A percentile compares a stretch with the other conserved stretches of the same genome.
phyloP scores from a whole-genome alignment of 116 monocot genomes.

The Trichopus zeylanicus region DNA sequence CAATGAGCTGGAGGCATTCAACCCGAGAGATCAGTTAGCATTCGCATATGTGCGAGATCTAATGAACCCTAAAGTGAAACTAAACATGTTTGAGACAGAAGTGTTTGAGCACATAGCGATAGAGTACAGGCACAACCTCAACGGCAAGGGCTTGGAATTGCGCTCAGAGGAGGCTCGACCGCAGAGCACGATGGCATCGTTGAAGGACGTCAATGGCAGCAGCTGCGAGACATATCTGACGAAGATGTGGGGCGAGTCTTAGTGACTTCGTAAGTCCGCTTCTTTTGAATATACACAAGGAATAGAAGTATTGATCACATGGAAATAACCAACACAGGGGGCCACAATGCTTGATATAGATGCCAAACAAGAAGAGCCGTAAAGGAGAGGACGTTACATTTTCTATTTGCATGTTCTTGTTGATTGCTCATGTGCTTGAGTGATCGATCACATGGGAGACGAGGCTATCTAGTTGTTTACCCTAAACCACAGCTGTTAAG shows the following conservation, averaged over 20 bases:
- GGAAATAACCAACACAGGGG: background rate
- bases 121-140: conserved; percentile 82
- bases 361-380: no score
- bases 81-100: conserved; percentile 72
- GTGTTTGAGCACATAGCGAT: conserved; percentile 64
- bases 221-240: conserved; percentile 53
- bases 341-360: no score
- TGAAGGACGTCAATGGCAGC: conserved; percentile 32
- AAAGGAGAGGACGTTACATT: no score
- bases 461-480: no score
- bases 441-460: no score
- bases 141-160: conserved; percentile 3
- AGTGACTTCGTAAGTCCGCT: no score
- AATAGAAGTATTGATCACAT: background rate
- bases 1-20: conserved; percentile 89
- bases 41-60: conserved; percentile 84
- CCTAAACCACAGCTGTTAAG: no score
- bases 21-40: conserved; percentile 79
- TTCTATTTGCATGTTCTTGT: no score
- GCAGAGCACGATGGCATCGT: conserved; percentile 23
- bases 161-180: background rate
- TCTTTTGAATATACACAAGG: no score
- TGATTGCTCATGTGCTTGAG: no score
- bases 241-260: conserved; percentile 69
- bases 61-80: conserved; percentile 48